phyloP scores from a whole-genome alignment of 2,329 filamentous ascomycete species.

The Polytolypa hystricis region DNA sequence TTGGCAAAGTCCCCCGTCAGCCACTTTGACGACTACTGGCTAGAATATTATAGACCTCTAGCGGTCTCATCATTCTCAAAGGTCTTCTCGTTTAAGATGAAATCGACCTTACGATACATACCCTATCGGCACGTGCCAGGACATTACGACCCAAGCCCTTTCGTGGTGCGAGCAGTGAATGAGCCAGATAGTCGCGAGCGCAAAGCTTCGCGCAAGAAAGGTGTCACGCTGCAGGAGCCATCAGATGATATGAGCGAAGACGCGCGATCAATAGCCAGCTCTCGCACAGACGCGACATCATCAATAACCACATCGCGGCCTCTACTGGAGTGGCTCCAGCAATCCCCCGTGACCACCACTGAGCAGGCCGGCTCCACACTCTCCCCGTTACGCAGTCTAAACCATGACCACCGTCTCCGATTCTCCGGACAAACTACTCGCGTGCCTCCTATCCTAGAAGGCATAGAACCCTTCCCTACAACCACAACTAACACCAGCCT shows the following conservation, averaged over 20 bases:
- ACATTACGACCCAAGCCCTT: conserved; percentile 77
- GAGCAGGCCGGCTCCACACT: conserved; percentile 46
- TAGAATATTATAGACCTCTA: conserved; percentile 87
- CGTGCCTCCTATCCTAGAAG: conserved; percentile 11
- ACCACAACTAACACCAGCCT: conserved; percentile 20
- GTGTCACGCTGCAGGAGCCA: conserved; percentile 58
- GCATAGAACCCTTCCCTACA: conserved; percentile 14
- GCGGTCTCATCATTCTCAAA: conserved; percentile 83
- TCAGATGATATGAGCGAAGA: conserved; percentile 34
- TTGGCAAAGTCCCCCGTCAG: conserved; percentile 28
- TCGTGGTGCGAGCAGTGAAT: conserved; percentile 56
- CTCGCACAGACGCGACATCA: conserved; percentile 9
- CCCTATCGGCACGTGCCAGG: conserved; percentile 59
- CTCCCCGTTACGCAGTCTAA: conserved; percentile 27
- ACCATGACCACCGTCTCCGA: too few relatives aligned
- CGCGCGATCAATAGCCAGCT: conserved; percentile 28
- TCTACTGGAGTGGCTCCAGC: conserved; percentile 20
- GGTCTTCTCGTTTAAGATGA: conserved; percentile 86
- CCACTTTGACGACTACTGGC: conserved; percentile 87
- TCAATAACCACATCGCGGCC: conserved; percentile 13
- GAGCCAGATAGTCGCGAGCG: conserved; percentile 50
- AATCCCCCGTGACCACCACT: conserved; percentile 25
- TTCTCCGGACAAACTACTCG: too few relatives aligned
- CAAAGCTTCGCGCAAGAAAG: conserved; percentile 49
- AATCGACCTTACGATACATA: conserved; percentile 74